phyloP scores from a whole-genome alignment of 768 basidiomycete species.

The Auriscalpium microsporum region DNA sequence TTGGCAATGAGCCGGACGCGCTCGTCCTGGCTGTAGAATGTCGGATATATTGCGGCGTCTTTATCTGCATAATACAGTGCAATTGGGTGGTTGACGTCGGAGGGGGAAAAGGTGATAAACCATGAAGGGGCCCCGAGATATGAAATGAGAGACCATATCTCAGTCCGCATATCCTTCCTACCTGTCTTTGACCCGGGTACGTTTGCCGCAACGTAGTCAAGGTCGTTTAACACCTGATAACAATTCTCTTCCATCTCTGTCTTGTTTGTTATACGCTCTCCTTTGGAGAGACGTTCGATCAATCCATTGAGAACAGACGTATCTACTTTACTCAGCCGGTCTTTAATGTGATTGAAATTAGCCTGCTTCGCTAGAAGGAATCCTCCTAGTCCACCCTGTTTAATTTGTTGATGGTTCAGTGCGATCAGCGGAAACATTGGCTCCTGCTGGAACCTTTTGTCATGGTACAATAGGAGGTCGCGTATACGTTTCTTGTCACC shows the following conservation, averaged over 20 bases:
- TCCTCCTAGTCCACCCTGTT: conserved; percentile 18
- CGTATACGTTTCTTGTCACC: conserved; percentile 22
- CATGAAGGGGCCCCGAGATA: conserved; percentile 11
- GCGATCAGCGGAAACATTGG: conserved; percentile 28
- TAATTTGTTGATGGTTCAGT: conserved; percentile 33
- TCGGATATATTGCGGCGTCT: not conserved
- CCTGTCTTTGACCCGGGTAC: conserved; percentile 11
- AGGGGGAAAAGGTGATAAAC: conserved; percentile 18
- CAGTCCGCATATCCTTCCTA: conserved; percentile 10
- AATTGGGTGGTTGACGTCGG: conserved; percentile 13
- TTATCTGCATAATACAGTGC: conserved; percentile 13
- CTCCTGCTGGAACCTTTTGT: conserved; percentile 34
- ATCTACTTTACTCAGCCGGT: not conserved
- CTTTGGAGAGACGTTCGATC: too few species aligned
- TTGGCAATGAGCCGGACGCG: not conserved
- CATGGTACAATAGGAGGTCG: conserved; percentile 29
- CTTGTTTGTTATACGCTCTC: too few species aligned
- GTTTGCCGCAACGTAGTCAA: conserved; percentile 9
- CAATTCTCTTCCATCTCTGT: too few species aligned
- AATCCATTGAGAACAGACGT: too few species aligned
- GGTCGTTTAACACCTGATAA: not conserved
- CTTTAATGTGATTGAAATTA: conserved; percentile 4
- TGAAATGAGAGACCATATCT: conserved; percentile 14
- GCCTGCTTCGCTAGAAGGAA: conserved; percentile 10
- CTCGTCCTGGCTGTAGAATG: not conserved